phyloP scores from a whole-genome alignment of 805 yeast genomes.

The Candida ulmi region DNA sequence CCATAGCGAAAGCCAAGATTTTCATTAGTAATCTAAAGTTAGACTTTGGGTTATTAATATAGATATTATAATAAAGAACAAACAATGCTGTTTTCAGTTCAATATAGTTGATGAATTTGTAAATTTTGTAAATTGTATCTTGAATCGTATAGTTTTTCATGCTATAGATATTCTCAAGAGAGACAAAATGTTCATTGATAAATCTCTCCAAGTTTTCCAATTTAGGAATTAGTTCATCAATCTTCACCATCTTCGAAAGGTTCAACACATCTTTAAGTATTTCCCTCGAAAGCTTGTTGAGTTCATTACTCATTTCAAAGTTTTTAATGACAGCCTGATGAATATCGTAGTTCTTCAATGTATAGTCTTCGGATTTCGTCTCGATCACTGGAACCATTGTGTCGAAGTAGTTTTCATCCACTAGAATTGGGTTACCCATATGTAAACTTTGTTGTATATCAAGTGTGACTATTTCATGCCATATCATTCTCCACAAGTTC shows the following conservation, averaged over 20 bases:
- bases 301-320: constrained; percentile 25
- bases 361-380: constrained; percentile 28
- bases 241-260: constrained; percentile 31
- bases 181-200: constrained; percentile 26
- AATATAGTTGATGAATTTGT: constrained; percentile 22
- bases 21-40: constrained; percentile 8
- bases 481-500: constrained; percentile 51
- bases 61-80: constrained; percentile 21
- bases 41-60: constrained; percentile 13
- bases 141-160: constrained; percentile 13
- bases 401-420: constrained; percentile 39
- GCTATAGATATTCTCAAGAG: constrained; percentile 23
- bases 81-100: constrained; percentile 22
- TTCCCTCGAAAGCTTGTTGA: constrained; percentile 26
- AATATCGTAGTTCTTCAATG: constrained; percentile 31
- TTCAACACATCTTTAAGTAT: constrained; percentile 35
- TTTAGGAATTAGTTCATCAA: constrained; percentile 31
- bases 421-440: constrained; percentile 42
- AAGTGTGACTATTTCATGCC: constrained; percentile 43
- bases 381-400: constrained; percentile 39
- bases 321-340: constrained; percentile 36
- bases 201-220: constrained; percentile 33
- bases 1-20: constrained; percentile 15
- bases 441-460: constrained; percentile 42
- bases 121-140: constrained; percentile 20